Percentiles rank a stretch among this genome's conserved stretches.
Evolutionary conservation across 345 rosid genomes (phyloP).

Genomic region (Jatropha curcas): DNA sequence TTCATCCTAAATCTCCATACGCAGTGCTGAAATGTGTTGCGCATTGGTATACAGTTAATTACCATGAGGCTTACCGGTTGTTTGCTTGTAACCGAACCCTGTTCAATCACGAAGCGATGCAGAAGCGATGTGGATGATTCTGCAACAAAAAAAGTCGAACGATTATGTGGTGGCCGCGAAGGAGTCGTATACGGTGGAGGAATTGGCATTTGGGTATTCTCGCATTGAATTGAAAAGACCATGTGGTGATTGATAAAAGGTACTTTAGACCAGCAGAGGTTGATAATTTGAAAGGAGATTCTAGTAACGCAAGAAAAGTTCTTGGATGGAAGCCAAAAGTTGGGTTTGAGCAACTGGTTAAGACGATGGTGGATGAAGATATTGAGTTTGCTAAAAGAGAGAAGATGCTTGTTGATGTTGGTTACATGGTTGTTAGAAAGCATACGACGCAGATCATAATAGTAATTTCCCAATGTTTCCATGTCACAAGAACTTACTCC

Average conservation of each 20-base stretch:
- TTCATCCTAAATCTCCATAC: conserved; percentile 96
- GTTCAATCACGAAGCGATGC: conserved; percentile 92
- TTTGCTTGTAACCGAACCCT: conserved; percentile 89
- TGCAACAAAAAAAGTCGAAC: conserved; percentile 88
- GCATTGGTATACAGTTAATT: conserved; percentile 97
- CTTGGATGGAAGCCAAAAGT: conserved; percentile 78
- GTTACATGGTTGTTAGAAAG: conserved; percentile 74
- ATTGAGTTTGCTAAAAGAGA: conserved; percentile 81
- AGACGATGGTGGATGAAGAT: conserved; percentile 92
- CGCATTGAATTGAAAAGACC: conserved; percentile 56
- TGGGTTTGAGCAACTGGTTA: conserved; percentile 80
- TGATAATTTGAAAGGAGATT: conserved; percentile 60
- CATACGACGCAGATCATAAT: too few relatives aligned
- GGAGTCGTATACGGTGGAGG: conserved; percentile 87
- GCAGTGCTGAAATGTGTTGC: conserved; percentile 93
- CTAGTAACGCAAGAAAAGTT: conserved; percentile 52
- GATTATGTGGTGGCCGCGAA: conserved; percentile 96
- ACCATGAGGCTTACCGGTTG: conserved; percentile 84
- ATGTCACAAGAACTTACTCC: too few relatives aligned
- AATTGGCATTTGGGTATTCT: conserved; percentile 75
- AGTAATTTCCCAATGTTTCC: too few relatives aligned
- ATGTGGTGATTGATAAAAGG: conserved; percentile 61
- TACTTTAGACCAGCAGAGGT: conserved; percentile 65
- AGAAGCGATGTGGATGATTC: conserved; percentile 99
- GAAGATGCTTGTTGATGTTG: conserved; percentile 93